These are phyloP conservation scores for Calonectria fujianensis DNA, from an alignment of 2,329 filamentous ascomycete genomes.

Conservation along the genomic window DNA sequence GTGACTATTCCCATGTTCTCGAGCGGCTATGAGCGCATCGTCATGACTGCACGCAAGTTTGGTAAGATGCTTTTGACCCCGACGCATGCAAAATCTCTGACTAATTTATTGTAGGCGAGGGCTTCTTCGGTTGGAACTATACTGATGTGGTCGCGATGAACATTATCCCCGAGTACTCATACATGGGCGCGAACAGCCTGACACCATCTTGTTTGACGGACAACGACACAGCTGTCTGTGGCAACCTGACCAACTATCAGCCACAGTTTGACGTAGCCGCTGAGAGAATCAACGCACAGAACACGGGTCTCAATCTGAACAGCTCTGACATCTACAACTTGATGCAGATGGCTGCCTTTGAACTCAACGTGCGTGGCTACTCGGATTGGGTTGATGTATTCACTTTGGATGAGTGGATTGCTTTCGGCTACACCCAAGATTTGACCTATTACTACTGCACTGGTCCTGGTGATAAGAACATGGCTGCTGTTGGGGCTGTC, in stretches of 20 bases:
- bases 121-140: conserved; percentile 19
- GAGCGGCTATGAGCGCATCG: conserved; percentile 3
- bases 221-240: not conserved
- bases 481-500: not conserved
- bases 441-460: conserved; percentile 4
- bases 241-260: not conserved
- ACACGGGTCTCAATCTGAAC: not conserved
- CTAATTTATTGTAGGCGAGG: not conserved
- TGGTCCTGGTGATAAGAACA: conserved; percentile 1
- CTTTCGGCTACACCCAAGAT: conserved; percentile 5
- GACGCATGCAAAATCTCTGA: not conserved
- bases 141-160: conserved; percentile 5
- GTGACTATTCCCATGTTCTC: conserved; percentile 12
- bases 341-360: conserved; percentile 13
- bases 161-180: conserved; percentile 1
- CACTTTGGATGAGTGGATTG: conserved; percentile 16
- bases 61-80: not conserved
- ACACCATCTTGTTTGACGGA: not conserved
- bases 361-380: conserved; percentile 12
- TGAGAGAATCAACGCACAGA: not conserved
- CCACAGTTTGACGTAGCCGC: not conserved
- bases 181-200: conserved; percentile 8
- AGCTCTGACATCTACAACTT: not conserved
- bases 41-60: conserved; percentile 3
- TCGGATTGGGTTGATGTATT: conserved; percentile 15